These are phyloP conservation scores for Nasturtium officinale DNA, from an alignment of 345 rosid species.

Conservation along the genomic window DNA sequence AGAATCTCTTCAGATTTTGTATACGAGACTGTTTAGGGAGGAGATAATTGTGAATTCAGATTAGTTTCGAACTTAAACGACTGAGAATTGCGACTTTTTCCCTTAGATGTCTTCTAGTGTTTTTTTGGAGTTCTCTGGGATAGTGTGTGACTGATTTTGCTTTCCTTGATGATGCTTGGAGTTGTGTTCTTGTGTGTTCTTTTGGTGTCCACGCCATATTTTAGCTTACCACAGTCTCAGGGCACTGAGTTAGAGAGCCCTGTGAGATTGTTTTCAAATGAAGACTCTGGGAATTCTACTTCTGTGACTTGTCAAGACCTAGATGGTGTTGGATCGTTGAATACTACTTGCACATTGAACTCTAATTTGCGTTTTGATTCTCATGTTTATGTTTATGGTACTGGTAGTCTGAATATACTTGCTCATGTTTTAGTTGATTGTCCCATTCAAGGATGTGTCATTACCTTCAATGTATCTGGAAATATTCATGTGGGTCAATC, in stretches of 20 bases:
- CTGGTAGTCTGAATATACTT: conserved; percentile 75
- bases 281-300: conserved; percentile 37
- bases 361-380: conserved; percentile 66
- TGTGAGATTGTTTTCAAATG: conserved; percentile 37
- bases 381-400: conserved; percentile 64
- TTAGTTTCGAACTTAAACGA: not conserved
- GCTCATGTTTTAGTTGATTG: conserved; percentile 70
- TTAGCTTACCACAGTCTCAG: conserved; percentile 43
- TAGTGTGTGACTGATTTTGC: conserved; percentile 21
- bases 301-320: conserved; percentile 61
- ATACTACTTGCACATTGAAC: conserved; percentile 80
- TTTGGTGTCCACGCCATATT: conserved; percentile 48
- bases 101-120: conserved; percentile 19
- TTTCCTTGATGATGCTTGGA: conserved; percentile 49
- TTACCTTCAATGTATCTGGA: conserved; percentile 76
- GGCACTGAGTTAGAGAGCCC: conserved; percentile 34
- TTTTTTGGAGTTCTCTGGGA: conserved; percentile 16
- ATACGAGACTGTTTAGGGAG: not conserved
- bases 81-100: not conserved
- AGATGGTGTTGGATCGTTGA: conserved; percentile 83
- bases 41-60: conserved; percentile 12
- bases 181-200: conserved; percentile 55
- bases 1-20: conserved; percentile 30
- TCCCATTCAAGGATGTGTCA: conserved; percentile 65
- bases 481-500: conserved; percentile 69